Conservation (phyloP, 1,284 basidiomycete species). For the Trichosporon ovoides region DNA sequence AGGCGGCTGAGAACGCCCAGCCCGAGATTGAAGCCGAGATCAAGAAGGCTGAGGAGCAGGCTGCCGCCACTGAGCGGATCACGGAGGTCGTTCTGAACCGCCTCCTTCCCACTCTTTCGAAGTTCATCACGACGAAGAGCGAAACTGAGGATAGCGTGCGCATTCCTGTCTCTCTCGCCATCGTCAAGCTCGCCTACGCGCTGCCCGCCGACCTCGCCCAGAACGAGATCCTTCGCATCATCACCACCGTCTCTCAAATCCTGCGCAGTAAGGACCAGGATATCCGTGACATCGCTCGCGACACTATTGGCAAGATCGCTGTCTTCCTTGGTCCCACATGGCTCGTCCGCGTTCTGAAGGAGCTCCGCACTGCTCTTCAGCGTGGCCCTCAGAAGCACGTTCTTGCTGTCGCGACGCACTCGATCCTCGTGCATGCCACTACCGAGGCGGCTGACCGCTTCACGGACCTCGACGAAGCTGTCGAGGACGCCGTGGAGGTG, state of each 20-base stretch:
- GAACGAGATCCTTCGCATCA: conserved; percentile 68
- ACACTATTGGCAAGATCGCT: conserved; percentile 78
- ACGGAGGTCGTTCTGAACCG: conserved; percentile 69
- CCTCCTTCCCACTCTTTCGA: conserved; percentile 69
- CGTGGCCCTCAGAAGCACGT: conserved; percentile 94
- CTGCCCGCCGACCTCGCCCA: conserved; percentile 66
- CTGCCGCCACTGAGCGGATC: conserved; percentile 51
- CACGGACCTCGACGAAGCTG: conserved; percentile 68
- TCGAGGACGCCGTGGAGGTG: conserved; percentile 70
- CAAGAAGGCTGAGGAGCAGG: conserved; percentile 18
- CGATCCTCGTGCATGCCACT: conserved; percentile 74
- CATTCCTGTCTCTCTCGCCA: conserved; percentile 82
- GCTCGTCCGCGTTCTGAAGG: conserved; percentile 68
- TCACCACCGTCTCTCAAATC: conserved; percentile 81
- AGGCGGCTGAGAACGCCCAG: conserved; percentile 30
- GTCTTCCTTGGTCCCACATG: conserved; percentile 68
- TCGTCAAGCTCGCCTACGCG: conserved; percentile 75
- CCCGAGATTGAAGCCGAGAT: conserved; percentile 27
- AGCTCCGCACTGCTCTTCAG: conserved; percentile 73
- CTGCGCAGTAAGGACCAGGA: conserved; percentile 90
- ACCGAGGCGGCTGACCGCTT: conserved; percentile 56
- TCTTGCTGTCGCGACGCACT: conserved; percentile 77
- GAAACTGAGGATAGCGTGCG: conserved; percentile 77
- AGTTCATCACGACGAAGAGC: conserved; percentile 68
- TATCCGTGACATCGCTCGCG: conserved; percentile 80